phyloP scores from a whole-genome alignment of 495 filamentous ascomycete species.

The Penicillium riverlandense region DNA sequence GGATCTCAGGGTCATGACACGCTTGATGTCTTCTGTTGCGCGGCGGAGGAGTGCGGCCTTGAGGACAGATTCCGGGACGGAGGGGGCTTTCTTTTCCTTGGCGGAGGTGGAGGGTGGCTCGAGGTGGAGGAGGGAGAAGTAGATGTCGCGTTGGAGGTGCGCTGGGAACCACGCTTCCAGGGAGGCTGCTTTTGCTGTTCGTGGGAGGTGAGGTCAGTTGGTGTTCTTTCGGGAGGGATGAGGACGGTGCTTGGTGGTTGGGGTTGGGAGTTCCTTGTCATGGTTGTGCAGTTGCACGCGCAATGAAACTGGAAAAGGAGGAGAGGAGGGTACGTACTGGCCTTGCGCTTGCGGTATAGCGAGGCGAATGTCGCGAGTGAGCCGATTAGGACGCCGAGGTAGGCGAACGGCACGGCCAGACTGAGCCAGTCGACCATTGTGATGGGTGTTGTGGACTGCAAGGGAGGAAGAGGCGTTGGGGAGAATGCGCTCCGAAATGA shows the following conservation, averaged over 20 bases:
- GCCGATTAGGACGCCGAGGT: conserved; percentile 78
- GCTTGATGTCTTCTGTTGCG: conserved; percentile 83
- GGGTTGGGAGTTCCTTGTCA: no score
- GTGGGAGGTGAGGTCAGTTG: neutral
- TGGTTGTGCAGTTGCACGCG: neutral
- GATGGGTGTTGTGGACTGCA: conserved; percentile 4
- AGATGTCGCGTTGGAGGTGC: conserved; percentile 87
- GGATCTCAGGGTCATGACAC: conserved; percentile 76
- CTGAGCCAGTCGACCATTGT: conserved; percentile 69
- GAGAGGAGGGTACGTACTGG: conserved; percentile 48
- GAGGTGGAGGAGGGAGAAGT: conserved; percentile 83
- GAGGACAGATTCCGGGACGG: conserved; percentile 76
- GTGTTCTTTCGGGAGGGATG: no score
- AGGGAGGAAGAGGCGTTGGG: neutral
- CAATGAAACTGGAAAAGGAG: neutral
- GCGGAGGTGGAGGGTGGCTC: conserved; percentile 50
- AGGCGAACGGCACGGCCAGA: conserved; percentile 76
- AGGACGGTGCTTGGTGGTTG: no score
- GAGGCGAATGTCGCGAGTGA: conserved; percentile 87
- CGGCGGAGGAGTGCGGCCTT: conserved; percentile 86
- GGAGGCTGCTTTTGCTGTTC: conserved; percentile 62
- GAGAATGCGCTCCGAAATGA: neutral
- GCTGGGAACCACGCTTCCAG: conserved; percentile 87
- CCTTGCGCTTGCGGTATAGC: conserved; percentile 89
- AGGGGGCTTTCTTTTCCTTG: conserved; percentile 60